Evolutionary conservation across 768 basidiomycete species (phyloP).

Genomic region (Punctularia strigosozonata): DNA sequence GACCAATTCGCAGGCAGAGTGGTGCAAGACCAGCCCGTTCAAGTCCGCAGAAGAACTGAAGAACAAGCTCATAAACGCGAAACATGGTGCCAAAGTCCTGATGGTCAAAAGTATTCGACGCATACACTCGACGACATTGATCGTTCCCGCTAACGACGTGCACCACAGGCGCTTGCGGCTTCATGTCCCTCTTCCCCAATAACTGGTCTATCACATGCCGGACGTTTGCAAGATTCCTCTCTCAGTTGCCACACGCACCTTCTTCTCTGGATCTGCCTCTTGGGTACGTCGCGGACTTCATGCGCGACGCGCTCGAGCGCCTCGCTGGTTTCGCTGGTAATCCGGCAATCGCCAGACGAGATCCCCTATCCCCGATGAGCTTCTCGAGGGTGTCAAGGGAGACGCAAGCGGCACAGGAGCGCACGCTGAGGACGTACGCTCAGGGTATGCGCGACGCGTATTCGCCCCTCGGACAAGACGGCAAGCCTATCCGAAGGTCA

Average conservation of each 20-base stretch:
- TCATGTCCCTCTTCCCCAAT: conserved; percentile 41
- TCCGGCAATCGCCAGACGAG: conserved; percentile 31
- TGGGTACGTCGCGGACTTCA: conserved; percentile 30
- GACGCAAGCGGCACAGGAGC: conserved; percentile 37
- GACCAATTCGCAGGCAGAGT: conserved; percentile 37
- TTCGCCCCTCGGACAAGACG: conserved; percentile 44
- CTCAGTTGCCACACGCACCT: conserved; percentile 34
- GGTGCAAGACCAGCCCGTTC: conserved; percentile 38
- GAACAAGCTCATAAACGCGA: conserved; percentile 35
- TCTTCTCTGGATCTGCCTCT: conserved; percentile 34
- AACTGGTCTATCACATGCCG: conserved; percentile 53
- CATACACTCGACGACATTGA: conserved; percentile 1
- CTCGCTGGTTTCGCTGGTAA: conserved; percentile 41
- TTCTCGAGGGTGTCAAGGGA: conserved; percentile 53
- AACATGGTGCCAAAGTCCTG: conserved; percentile 39
- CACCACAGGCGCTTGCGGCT: conserved; percentile 38
- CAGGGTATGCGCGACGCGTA: conserved; percentile 35
- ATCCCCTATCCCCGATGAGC: conserved; percentile 52
- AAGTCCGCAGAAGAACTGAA: conserved; percentile 45
- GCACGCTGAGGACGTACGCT: conserved; percentile 32
- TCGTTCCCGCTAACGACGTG: conserved; percentile 4
- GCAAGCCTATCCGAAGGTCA: conserved; percentile 51
- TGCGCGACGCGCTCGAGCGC: conserved; percentile 39
- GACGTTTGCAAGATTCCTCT: conserved; percentile 50
- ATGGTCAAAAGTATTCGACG: conserved; percentile 48